These are phyloP conservation scores for Maudiozyma barnettii DNA, from an alignment of 805 yeast genomes.

Conservation along the genomic window DNA sequence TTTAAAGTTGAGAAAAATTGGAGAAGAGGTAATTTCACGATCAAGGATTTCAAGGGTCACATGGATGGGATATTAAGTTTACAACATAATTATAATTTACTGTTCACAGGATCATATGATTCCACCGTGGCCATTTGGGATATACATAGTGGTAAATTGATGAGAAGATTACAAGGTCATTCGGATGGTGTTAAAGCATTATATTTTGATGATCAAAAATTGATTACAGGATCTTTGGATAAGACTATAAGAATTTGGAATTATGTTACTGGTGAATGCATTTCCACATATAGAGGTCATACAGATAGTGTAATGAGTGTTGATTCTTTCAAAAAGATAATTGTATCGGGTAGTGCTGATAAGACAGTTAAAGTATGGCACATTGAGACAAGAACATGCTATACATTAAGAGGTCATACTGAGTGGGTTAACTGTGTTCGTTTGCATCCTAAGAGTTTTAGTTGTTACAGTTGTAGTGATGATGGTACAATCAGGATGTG, in stretches of 20 bases:
- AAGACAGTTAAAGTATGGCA: slow-evolving; percentile 92
- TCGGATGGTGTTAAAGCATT: slow-evolving; percentile 77
- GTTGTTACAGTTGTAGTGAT: slow-evolving; percentile 81
- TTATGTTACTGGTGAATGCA: slow-evolving; percentile 86
- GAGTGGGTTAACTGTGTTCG: slow-evolving; percentile 90
- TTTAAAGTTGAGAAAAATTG: slow-evolving; percentile 88
- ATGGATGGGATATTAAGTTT: slow-evolving; percentile 82
- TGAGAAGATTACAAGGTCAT: slow-evolving; percentile 81
- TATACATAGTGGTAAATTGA: slow-evolving; percentile 62
- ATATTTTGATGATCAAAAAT: slow-evolving; percentile 78
- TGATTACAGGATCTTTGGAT: slow-evolving; percentile 88
- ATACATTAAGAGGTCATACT: slow-evolving; percentile 84
- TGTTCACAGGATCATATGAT: slow-evolving; percentile 91
- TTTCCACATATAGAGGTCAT: slow-evolving; percentile 90
- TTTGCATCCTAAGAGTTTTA: slow-evolving; percentile 67
- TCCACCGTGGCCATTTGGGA: slow-evolving; percentile 92
- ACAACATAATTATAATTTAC: slow-evolving; percentile 67
- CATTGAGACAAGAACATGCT: slow-evolving; percentile 85
- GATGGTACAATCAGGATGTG: slow-evolving; percentile 91
- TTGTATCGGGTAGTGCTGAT: slow-evolving; percentile 92
- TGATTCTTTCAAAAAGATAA: slow-evolving; percentile 69
- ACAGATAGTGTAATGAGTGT: slow-evolving; percentile 76
- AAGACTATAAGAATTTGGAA: slow-evolving; percentile 93
- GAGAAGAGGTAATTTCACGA: slow-evolving; percentile 69
- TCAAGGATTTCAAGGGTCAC: slow-evolving; percentile 68